Evolutionary conservation across 192 early-diverging fungal species (phyloP).

Genomic region (Haplosporangium gracile): DNA sequence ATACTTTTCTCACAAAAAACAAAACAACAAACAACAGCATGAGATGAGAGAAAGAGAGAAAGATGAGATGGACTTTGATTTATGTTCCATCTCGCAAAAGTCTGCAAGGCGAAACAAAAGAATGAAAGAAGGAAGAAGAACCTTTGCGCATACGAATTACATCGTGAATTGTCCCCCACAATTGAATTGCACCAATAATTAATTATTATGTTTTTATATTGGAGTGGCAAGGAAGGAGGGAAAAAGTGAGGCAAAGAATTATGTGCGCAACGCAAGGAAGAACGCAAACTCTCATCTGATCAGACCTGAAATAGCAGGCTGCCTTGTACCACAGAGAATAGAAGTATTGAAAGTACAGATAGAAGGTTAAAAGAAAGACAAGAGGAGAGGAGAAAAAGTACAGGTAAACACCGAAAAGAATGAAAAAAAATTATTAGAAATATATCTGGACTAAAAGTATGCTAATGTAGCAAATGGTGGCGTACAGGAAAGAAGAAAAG

Average conservation of each 20-base stretch:
- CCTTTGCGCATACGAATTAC: not conserved
- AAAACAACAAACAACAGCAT: no score
- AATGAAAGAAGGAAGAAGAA: not conserved
- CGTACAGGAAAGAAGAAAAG: not conserved
- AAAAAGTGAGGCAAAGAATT: not conserved
- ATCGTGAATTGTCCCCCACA: not conserved
- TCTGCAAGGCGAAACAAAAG: not conserved
- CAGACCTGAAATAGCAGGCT: not conserved
- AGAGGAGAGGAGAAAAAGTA: not conserved
- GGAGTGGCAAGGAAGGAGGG: not conserved
- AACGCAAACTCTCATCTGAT: not conserved
- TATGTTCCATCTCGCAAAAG: no score
- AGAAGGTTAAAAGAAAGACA: not conserved
- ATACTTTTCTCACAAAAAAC: no score
- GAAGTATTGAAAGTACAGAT: not conserved
- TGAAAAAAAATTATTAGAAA: not conserved
- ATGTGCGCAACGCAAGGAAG: not conserved
- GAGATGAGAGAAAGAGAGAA: no score
- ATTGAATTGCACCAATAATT: not conserved
- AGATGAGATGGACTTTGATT: no score
- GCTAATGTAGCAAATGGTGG: slow-evolving; percentile 2
- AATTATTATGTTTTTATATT: not conserved
- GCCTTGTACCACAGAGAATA: not conserved
- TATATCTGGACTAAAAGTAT: not conserved
- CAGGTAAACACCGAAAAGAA: not conserved